A percentile compares a stretch with the other conserved stretches of the same genome.
Evolutionary conservation across 768 basidiomycete genomes (phyloP).

Genomic region (Hortiboletus campestris): DNA sequence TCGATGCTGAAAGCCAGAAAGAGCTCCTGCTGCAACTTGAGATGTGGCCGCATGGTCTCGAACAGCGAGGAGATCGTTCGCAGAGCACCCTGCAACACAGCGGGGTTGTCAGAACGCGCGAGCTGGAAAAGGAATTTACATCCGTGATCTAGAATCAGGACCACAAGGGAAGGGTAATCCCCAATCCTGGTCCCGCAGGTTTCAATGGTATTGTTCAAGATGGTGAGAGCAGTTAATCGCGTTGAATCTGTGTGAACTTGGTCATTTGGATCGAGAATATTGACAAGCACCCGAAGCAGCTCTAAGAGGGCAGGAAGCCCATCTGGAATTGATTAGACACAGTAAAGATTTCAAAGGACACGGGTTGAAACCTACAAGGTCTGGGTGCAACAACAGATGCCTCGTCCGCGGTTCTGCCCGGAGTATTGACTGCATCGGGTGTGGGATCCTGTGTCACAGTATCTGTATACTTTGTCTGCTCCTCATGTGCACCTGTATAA

Average conservation of each 20-base stretch:
- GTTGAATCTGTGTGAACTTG: constrained; percentile 96
- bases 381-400: constrained; percentile 20
- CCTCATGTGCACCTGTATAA: constrained; percentile 10
- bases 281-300: constrained; percentile 89
- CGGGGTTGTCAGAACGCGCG: constrained; percentile 83
- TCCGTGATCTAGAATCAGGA: constrained; percentile 80
- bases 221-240: constrained; percentile 80
- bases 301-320: constrained; percentile 92
- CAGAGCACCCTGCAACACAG: constrained; percentile 75
- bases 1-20: constrained; percentile 94
- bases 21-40: constrained; percentile 94
- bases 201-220: constrained; percentile 87
- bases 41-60: constrained; percentile 76
- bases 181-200: constrained; percentile 75
- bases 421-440: not conserved
- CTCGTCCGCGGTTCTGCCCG: constrained; percentile 23
- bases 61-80: constrained; percentile 87
- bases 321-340: constrained; percentile 41
- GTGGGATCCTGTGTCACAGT: not conserved
- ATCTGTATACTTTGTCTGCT: constrained; percentile 3
- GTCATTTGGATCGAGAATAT: constrained; percentile 92
- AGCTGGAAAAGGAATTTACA: constrained; percentile 98
- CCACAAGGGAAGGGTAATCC: constrained; percentile 71
- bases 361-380: constrained; percentile 20
- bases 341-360: not conserved